Evolutionary conservation across 2,329 filamentous ascomycete genomes (phyloP), one percentile per base, ranked within the genome.

Genomic region (Clarireedia hainanense): DNA sequence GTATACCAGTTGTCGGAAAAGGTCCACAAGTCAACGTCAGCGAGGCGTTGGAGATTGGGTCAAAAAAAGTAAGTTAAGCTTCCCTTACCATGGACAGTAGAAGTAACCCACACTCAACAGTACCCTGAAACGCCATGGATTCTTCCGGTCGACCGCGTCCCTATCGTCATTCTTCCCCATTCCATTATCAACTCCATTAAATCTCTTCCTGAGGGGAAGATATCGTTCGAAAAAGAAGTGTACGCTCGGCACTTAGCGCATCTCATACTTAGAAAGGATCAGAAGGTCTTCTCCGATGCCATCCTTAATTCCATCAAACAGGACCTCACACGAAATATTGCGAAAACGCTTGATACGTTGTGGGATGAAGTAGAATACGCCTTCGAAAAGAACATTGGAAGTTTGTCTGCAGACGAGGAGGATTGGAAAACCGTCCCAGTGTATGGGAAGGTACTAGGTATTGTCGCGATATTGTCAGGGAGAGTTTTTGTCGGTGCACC

Each of bases 391-490:
- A 60, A 64, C 20, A 27, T 65, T 27, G 51, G 20, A 47, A 47
- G 14, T 26, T 64, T 63, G 5, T n/a, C 50, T 2, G 70, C 72
- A 30, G 15, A 53, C 7, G 27, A 47, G 1, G 50, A 47, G 9
- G 42, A 23, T 26, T 75, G 72, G 73, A 69, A 63, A 6, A 39
- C 57, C 4, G 34, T 62, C 6, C 23, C 36, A 24, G 26, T 64
- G 2, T 69, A 72, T 36, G 62, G 65, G 4, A 70, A 68, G 6
- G 63, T 75, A 46, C 64, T 69, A 57, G 59, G 65, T 2, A 68
- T 75, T 34, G 68, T 76, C 2, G 70, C 74, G 4, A 61, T 70
- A 2, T 60, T 74, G 12, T 71, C 70, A 37, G 76, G 64, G 3
- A 53, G 65, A 12, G 59, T 64, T 1, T 67, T 67, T 26, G 65